Base-by-base conservation (phyloP, 2,329 filamentous ascomycete species). In the Chrysoporthe deuterocubensis region DNA sequence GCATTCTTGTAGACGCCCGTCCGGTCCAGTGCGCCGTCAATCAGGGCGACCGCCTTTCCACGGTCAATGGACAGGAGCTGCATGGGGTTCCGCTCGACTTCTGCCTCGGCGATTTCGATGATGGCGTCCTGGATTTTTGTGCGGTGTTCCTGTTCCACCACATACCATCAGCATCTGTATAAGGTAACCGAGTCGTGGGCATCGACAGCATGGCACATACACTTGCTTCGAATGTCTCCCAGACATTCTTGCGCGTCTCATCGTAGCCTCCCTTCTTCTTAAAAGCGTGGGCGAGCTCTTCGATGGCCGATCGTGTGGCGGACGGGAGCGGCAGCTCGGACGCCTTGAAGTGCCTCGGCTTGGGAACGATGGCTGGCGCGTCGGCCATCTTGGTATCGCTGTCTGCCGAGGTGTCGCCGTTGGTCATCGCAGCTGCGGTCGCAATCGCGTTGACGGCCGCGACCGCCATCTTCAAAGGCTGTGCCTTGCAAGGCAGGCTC, bases 251-350 rank as follows among this genome's bases (percentile, higher is more conserved):
- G 70, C 92, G 89, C 71, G 94, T 86, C 16, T 85, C 82, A 78
- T 96, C 92, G 75, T 94, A 96, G 67, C 91, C 91, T 69, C 92
- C 92, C 78, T 93, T 93, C 81, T 94, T 95, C 80, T 94, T 94
- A 81, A 94, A 95, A 13, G 87, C 90, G 75, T 92, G 90, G n/a
- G 92, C 87, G 32, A 95, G 85, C 18, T 85, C 86, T 73, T 94
- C 92, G 67, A 95, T 93, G 1, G 90, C 89, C 1, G 87, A 85
- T 71, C 91, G 85, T 64, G 92, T 92, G n/a, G 88, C 85, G 3
- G 90, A 90, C 5, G 91, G 87, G 26, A 94, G 80, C 1, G 92
- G 92, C 21, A 95, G 83, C 73, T 95, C 92, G 0, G 90, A 90
- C 3, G 91, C 87, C 77, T 93, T 93, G 76, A 90, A 87, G 74